These are phyloP conservation scores for Stachybotrys elegans DNA, from an alignment of 2,329 filamentous ascomycete species.

Conservation along the genomic window DNA sequence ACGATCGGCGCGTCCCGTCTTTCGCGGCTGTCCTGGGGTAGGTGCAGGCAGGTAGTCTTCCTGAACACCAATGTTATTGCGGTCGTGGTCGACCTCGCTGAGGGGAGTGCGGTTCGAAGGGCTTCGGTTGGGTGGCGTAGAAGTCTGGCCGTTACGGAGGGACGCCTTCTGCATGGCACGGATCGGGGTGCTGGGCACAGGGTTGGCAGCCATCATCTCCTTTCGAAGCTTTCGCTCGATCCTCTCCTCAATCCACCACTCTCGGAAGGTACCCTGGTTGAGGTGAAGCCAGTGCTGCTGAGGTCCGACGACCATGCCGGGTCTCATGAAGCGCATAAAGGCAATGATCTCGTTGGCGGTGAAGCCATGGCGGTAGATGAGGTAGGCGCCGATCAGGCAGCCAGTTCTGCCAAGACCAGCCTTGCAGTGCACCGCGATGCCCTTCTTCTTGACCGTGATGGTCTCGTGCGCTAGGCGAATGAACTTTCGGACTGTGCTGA, in stretches of 20 bases:
- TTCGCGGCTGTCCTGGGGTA: conserved; percentile 91
- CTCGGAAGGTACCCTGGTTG: conserved; percentile 94
- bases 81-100: conserved; percentile 88
- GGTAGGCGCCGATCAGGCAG: conserved; percentile 92
- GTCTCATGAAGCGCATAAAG: conserved; percentile 98
- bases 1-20: conserved; percentile 73
- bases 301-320: conserved; percentile 96
- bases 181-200: conserved; percentile 53
- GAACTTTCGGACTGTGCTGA: conserved; percentile 88
- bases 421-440: conserved; percentile 97
- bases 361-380: conserved; percentile 96
- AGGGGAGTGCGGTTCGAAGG: conserved; percentile 75
- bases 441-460: conserved; percentile 85
- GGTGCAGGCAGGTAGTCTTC: conserved; percentile 93
- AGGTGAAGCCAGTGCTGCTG: conserved; percentile 99
- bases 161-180: conserved; percentile 57
- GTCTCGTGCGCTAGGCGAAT: conserved; percentile 92
- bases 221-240: conserved; percentile 63
- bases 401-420: conserved; percentile 92
- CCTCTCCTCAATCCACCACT: conserved; percentile 95
- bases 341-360: conserved; percentile 96
- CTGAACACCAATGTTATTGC: conserved; percentile 60
- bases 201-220: conserved; percentile 47
- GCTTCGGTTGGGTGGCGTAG: conserved; percentile 79
- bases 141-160: conserved; percentile 61